These are phyloP conservation scores for Sclerotinia trifoliorum DNA, from an alignment of 2,329 filamentous ascomycete genomes.

Conservation along the genomic window DNA sequence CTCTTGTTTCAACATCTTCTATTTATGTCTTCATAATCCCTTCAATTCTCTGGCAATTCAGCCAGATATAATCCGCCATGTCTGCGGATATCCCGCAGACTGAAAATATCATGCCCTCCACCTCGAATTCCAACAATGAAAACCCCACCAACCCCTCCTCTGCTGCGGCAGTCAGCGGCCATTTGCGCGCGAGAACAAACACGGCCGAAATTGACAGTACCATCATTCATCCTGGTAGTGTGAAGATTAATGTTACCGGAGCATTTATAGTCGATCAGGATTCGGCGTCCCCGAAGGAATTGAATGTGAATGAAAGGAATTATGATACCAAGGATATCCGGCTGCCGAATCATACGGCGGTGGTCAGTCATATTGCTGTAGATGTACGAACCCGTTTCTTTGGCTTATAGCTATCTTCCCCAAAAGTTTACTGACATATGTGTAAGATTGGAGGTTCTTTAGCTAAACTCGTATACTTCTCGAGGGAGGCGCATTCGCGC, in stretches of 20 bases:
- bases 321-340: constrained; percentile 89
- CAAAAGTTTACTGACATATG: constrained; percentile 21
- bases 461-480: constrained; percentile 97
- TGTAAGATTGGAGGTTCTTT: constrained; percentile 87
- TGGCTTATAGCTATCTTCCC: not conserved
- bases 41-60: constrained; percentile 25
- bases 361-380: constrained; percentile 94
- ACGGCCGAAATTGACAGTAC: constrained; percentile 42
- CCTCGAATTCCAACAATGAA: constrained; percentile 24
- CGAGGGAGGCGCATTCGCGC: constrained; percentile 74
- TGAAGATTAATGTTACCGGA: constrained; percentile 94
- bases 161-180: constrained; percentile 7
- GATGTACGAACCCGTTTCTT: constrained; percentile 63
- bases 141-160: constrained; percentile 25
- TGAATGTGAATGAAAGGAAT: constrained; percentile 45
- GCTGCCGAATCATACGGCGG: constrained; percentile 90
- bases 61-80: constrained; percentile 31
- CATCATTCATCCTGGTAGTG: constrained; percentile 63
- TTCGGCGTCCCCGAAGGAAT: constrained; percentile 50
- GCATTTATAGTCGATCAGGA: constrained; percentile 94
- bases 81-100: constrained; percentile 31
- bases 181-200: constrained; percentile 37
- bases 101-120: constrained; percentile 8
- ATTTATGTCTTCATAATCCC: constrained; percentile 22
- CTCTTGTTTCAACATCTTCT: constrained; percentile 15